A percentile compares a stretch with the other conserved stretches of the same genome.
Conservation (phyloP, 345 rosid species). For the Bruguiera sexangula region DNA sequence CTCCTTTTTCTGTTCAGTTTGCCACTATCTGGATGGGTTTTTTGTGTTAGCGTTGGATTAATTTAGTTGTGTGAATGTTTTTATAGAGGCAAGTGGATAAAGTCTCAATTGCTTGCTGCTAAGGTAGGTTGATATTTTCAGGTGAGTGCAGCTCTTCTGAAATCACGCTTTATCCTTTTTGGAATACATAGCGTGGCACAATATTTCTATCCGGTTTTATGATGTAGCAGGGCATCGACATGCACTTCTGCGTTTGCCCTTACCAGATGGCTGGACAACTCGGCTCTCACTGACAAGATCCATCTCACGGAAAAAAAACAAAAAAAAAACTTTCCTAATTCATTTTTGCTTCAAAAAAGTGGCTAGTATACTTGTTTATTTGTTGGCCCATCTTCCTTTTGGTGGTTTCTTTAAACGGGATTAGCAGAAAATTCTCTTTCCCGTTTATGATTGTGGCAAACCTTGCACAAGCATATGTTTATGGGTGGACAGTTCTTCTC, state of each 20-base stretch:
- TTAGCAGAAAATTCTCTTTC: too few relatives aligned
- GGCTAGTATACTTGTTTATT: too few relatives aligned
- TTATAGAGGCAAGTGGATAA: slow-evolving; percentile 72
- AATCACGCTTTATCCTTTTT: slow-evolving; percentile 15
- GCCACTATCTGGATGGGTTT: slow-evolving; percentile 29
- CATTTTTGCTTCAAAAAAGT: too few relatives aligned
- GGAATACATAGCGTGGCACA: background rate
- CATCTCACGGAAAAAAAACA: too few relatives aligned
- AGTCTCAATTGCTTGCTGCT: slow-evolving; percentile 65
- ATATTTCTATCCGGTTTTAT: background rate
- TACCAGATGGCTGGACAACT: background rate
- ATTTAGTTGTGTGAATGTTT: slow-evolving; percentile 54
- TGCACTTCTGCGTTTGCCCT: background rate
- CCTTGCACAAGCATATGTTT: too few relatives aligned
- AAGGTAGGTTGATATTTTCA: slow-evolving; percentile 74
- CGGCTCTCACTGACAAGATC: background rate
- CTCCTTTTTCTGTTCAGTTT: slow-evolving; percentile 31
- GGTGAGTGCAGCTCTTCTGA: slow-evolving; percentile 59
- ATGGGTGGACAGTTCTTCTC: too few relatives aligned
- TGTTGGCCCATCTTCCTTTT: too few relatives aligned
- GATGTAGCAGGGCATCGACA: background rate
- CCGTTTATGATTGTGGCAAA: too few relatives aligned
- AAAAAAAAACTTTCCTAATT: too few relatives aligned
- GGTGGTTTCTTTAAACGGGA: too few relatives aligned
- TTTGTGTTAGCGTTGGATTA: slow-evolving; percentile 42